Percentiles rank a stretch among this genome's conserved stretches.
phyloP scores from a whole-genome alignment of 805 yeast genomes.

The Sugiyamaella floridensis region DNA sequence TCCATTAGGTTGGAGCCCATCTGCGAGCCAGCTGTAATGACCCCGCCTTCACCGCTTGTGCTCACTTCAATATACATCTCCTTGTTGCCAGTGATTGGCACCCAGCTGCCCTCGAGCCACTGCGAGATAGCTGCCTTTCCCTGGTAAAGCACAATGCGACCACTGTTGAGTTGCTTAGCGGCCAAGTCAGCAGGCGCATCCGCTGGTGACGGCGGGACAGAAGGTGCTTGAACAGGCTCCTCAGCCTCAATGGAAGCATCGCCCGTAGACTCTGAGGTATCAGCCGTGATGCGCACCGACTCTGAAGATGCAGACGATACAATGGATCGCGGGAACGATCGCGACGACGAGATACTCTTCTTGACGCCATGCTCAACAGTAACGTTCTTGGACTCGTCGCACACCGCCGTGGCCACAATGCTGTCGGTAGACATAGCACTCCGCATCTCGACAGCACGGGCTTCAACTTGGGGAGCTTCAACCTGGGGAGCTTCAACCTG shows the following conservation, averaged over 20 bases:
- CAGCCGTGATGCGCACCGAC: not conserved
- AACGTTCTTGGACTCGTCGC: conserved; percentile 10
- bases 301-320: conserved; percentile 4
- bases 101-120: conserved; percentile 17
- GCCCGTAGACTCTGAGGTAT: no score
- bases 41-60: conserved; percentile 18
- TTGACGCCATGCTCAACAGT: conserved; percentile 12
- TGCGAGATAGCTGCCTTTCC: conserved; percentile 14
- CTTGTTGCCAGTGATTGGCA: conserved; percentile 4
- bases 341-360: conserved; percentile 5
- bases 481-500: not conserved
- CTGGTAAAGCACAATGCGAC: conserved; percentile 12
- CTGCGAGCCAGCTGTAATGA: conserved; percentile 1
- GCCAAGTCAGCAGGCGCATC: not conserved
- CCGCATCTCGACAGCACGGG: not conserved
- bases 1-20: conserved; percentile 1
- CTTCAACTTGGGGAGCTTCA: not conserved
- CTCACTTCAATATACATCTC: conserved; percentile 13
- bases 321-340: conserved; percentile 8
- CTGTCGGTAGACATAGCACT: not conserved
- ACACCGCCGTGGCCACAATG: conserved; percentile 6
- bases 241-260: not conserved
- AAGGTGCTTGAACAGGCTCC: no score
- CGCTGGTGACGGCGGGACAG: not conserved
- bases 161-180: not conserved